Base-by-base conservation (phyloP, 2,329 filamentous ascomycete genomes). In the Aspergillus sp. region DNA sequence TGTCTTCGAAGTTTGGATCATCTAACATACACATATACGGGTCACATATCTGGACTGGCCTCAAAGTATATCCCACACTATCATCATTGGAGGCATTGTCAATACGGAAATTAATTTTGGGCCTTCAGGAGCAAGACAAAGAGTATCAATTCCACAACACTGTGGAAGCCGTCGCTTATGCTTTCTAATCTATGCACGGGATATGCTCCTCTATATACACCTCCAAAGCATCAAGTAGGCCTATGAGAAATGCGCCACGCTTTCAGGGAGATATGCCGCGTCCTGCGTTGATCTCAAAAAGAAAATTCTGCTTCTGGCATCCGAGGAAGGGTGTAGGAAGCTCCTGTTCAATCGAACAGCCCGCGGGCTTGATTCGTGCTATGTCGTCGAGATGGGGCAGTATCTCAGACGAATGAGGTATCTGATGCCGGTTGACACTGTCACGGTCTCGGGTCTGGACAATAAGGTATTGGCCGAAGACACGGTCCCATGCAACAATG, bases 401-500 rank as follows among this genome's bases (percentile, higher is more conserved):
- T 20, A 20, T 4, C 16, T 19, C 16, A 13, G 40, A 17, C 4
- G 16, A 8, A 17, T 42, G 19, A 19, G 19, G 11, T 10, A 3
- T 42, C 7, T 42, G 16, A 40, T 19, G 19, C 16, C 32, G n/a
- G 35, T n/a, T 33, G 19, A 26, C 30, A n/a, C 26, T 45, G 20
- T 33, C 20, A 13, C 40, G 32, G 30, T 40, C 17, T 52, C 38
- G 7, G 47, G 44, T 56, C 57, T 61, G 70, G 5, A 73, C 46
- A 22, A 65, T 53, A 22, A 71, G 47, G 49, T 71, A 60, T 38
- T 60, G 58, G 13, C 62, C 59, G 36, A 55, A 57, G 47, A 57
- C 56, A 32, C 71, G 66, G 52, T 74, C 69, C 65, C 66, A 72
- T 24, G 63, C 61, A 45, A 73, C 61, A 20, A 73, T 65, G 50